Conservation (phyloP, 371 early-diverging fungal genomes). For the Nematocida minor region DNA sequence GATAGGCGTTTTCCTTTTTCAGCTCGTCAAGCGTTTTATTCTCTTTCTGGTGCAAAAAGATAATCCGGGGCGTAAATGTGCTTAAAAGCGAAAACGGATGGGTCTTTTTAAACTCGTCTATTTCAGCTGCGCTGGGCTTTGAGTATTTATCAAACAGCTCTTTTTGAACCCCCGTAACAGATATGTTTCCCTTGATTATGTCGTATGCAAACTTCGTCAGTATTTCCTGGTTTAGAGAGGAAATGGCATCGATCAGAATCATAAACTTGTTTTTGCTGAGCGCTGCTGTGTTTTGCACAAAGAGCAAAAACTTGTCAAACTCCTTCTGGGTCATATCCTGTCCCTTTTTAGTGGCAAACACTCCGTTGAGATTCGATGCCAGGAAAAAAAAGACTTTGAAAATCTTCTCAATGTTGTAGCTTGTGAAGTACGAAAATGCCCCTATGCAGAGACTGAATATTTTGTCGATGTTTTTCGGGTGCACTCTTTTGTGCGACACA, state of each 20-base stretch:
- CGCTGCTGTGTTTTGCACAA: constrained; percentile 31
- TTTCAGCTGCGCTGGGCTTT: constrained; percentile 5
- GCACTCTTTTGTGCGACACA: constrained; percentile 8
- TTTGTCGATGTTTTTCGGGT: constrained; percentile 9
- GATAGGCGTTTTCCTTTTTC: constrained; percentile 8
- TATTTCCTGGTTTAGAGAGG: constrained; percentile 19
- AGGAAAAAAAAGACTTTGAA: constrained; percentile 30
- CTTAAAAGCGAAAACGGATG: constrained; percentile 8
- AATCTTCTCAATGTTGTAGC: neutral
- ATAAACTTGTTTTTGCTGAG: constrained; percentile 38
- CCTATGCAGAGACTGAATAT: constrained; percentile 16
- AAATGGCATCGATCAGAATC: constrained; percentile 19
- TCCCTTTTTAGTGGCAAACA: constrained; percentile 14
- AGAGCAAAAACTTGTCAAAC: constrained; percentile 27
- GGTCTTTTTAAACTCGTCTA: constrained; percentile 22
- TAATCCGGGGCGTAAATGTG: constrained; percentile 17
- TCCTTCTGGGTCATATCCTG: constrained; percentile 24
- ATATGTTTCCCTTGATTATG: constrained; percentile 11
- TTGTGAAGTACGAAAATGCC: constrained; percentile 4
- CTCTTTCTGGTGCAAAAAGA: constrained; percentile 25
- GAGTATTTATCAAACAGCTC: constrained; percentile 20
- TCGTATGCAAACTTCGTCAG: constrained; percentile 7
- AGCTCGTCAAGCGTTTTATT: constrained; percentile 18
- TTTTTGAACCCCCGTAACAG: constrained; percentile 13
- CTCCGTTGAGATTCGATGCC: constrained; percentile 25